Base-by-base conservation (phyloP, 306 rosid species). In the Begonia peltatifolia region DNA sequence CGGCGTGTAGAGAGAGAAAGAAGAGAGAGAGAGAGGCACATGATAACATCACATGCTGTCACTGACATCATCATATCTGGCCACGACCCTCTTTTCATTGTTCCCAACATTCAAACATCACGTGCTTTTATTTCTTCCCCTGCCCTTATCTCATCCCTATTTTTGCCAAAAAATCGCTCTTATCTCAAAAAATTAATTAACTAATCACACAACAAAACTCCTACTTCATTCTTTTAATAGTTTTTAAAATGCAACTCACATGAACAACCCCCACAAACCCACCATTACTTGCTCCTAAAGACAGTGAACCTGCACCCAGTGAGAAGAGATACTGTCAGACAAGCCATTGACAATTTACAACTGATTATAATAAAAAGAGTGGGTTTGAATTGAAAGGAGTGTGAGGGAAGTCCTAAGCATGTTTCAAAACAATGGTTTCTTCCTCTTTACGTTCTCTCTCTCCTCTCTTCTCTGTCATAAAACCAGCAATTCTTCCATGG, bases 221-320 rank as follows among this genome's bases (percentile, higher is more conserved):
- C 38, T 4, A 7, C 38, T 30, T 30, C 38, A 5, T 30, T 7
- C 8, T 30, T 30, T 30, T 30, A 30, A 30, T 7, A 2, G 6
- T 1, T 30, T 23, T 30, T 0, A 30, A 30, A 30, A 30, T 30
- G 38, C 9, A 30, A 5, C 38, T 30, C 38, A 30, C 38, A 30
- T 30, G 38, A 30, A 30, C 9, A 30, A 30, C 38, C 38, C 54
- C 42, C 51, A 49, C 60, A 10, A 58, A 11, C 53, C 38, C 54
- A 66, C 72, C 90, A 66, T 78, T 80, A 63, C 94, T 87, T 87
- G 67, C 53, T 74, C 74, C 71, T 17, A 75, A 81, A 74, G 94
- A 61, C 54, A 87, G 60, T 60, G 63, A 71, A 63, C 42, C 14
- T 69, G 61, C 67, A 30, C 48, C 51, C 61, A 30, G 14, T 49